Percentiles rank a stretch among this genome's conserved stretches.
These are phyloP conservation scores for Pyrenochaeta sp. DNA, from an alignment of 2,329 filamentous ascomycete genomes.

Conservation along the genomic window DNA sequence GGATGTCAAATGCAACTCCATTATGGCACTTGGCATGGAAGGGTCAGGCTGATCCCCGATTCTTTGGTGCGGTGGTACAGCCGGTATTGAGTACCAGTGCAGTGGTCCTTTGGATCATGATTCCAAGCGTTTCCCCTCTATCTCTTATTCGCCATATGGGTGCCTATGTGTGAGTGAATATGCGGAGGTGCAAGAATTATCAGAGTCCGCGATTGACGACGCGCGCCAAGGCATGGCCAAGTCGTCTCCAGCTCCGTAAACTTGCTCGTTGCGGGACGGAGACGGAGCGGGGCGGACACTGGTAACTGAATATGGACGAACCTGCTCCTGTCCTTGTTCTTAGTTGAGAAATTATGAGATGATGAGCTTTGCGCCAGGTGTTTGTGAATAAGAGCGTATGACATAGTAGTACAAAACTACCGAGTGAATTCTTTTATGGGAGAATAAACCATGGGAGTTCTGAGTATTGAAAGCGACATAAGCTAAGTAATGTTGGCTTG, in stretches of 20 bases:
- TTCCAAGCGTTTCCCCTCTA: not conserved
- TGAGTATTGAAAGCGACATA: not conserved
- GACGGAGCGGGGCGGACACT: not conserved
- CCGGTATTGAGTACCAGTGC: not conserved
- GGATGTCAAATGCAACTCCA: not conserved
- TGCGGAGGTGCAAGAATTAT: not conserved
- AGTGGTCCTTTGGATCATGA: not conserved
- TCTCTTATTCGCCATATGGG: not conserved
- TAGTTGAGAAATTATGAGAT: not conserved
- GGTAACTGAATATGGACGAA: not conserved
- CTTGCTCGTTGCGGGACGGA: not conserved
- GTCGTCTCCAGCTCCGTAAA: conserved; percentile 2
- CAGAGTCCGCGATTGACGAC: not conserved
- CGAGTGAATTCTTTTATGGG: no score
- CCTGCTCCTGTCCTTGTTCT: not conserved
- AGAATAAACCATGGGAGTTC: not conserved
- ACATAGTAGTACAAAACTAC: not conserved
- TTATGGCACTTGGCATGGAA: not conserved
- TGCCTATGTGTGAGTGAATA: not conserved
- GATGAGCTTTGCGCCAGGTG: not conserved
- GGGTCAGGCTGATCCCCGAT: not conserved
- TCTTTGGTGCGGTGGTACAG: not conserved
- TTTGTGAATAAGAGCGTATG: not conserved
- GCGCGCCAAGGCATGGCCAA: conserved; percentile 14
- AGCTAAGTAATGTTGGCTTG: not conserved